A percentile compares a stretch with the other conserved stretches of the same genome.
These are phyloP conservation scores for Fusarium nygamai DNA, from an alignment of 2,329 filamentous ascomycete genomes.

Conservation along the genomic window DNA sequence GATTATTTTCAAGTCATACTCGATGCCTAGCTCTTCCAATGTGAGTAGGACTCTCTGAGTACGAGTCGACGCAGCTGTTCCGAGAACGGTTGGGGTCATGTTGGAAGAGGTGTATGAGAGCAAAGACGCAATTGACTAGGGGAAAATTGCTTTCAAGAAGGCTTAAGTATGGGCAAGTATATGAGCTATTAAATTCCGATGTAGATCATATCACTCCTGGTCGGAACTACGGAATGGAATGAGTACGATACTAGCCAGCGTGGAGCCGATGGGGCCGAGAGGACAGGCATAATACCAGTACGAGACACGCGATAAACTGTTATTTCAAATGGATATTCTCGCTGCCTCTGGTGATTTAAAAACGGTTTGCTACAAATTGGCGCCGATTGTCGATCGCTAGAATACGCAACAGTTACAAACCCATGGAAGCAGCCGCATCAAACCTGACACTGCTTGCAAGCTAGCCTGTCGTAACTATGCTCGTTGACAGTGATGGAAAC, in stretches of 20 bases:
- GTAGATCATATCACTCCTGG: neutral
- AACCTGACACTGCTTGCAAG: no score
- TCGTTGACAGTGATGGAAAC: no score
- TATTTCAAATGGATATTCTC: no score
- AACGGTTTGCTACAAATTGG: no score
- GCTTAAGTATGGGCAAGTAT: neutral
- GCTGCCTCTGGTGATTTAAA: no score
- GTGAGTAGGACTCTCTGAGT: neutral
- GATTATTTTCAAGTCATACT: neutral
- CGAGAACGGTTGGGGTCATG: neutral
- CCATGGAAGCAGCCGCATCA: no score
- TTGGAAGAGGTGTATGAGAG: neutral
- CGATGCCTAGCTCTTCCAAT: neutral
- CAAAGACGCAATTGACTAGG: neutral
- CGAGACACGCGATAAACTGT: no score
- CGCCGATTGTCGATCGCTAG: no score
- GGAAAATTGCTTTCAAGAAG: accelerated
- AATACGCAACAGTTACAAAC: no score
- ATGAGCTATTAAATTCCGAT: neutral
- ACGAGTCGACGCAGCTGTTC: neutral
- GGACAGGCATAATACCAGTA: no score
- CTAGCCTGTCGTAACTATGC: no score
- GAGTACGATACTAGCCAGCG: neutral
- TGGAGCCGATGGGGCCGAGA: neutral
- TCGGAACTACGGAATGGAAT: neutral